phyloP scores from a whole-genome alignment of 176 grass and related monocot species.

The Oryza glumipatula region DNA sequence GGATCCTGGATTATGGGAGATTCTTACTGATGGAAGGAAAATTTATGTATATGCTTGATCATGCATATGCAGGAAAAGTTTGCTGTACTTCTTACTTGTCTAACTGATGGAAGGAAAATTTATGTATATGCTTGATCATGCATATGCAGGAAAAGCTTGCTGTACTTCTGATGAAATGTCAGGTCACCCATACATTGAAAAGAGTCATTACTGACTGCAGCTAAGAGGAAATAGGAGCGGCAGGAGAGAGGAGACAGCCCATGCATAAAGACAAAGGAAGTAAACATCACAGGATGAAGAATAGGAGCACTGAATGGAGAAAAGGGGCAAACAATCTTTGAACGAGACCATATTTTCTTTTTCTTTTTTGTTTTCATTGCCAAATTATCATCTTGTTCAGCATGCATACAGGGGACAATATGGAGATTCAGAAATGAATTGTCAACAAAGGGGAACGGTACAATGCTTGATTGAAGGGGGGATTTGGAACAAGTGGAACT shows the following conservation, averaged over 20 bases:
- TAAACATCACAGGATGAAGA: not conserved
- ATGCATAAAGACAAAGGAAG: slow-evolving; percentile 31
- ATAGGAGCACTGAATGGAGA: not conserved
- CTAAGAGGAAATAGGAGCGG: slow-evolving; percentile 15
- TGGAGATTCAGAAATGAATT: not conserved
- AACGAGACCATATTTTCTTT: slow-evolving; percentile 30
- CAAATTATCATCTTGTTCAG: slow-evolving; percentile 15
- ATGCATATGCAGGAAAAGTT: too few relatives aligned
- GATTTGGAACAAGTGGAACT: not conserved
- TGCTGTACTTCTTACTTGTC: not conserved
- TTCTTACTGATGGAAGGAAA: too few relatives aligned
- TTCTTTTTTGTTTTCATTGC: not conserved
- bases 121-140: not conserved
- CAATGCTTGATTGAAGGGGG: not conserved
- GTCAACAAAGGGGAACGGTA: not conserved
- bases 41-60: too few relatives aligned
- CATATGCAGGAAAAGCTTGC: slow-evolving; percentile 8
- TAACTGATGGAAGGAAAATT: not conserved
- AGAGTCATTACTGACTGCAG: not conserved
- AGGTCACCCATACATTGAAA: slow-evolving; percentile 11
- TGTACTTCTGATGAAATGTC: not conserved
- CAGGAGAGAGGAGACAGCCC: slow-evolving; percentile 20
- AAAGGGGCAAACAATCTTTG: not conserved
- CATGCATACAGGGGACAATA: slow-evolving; percentile 8
- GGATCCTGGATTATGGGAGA: not conserved